Evolutionary conservation across 2,329 filamentous ascomycete species (phyloP), one percentile per base, ranked within the genome.

Genomic region (Fusarium sp.): DNA sequence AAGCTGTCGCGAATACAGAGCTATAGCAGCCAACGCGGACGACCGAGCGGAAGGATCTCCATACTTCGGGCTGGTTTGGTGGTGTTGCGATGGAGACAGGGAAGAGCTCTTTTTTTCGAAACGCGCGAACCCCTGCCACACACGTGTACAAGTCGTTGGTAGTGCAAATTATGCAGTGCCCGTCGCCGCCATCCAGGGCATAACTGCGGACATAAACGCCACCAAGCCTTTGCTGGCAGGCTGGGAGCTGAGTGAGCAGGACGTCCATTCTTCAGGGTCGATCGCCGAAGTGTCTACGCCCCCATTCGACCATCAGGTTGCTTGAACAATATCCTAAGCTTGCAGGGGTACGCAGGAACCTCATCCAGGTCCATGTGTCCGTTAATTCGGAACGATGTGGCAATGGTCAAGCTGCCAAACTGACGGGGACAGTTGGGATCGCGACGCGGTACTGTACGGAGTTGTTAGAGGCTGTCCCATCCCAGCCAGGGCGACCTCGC

Each of bases 61-160:
- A 58, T 50, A 31, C 43, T 8, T 31, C 34, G 43, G 27, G 34
- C 30, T 50, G 54, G 54, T 58, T 55, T 62, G 18, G 52, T 31
- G 13, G 27, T 51, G 50, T 70, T 34, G 27, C 52, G 58, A 65
- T 56, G 60, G 55, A 63, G 59, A 57, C 66, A 64, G 57, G 60
- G 59, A 70, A 62, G 28, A 60, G 47, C 58, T 23, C n/a, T 34
- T 44, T 65, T 54, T 65, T 68, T 59, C 68, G 73, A 75, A 72
- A 74, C 71, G 47, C 62, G 30, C 41, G 34, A 50, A 62, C 62
- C 72, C 66, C 66, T 70, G 68, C 59, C 53, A 56, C 65, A 75
- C 70, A 73, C 73, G 69, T 75, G 70, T 74, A 62, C 65, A 66
- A 48, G 57, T 51, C 66, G 59, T 57, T 59, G 43, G 36, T 60